These are phyloP conservation scores for Trichomonascaceae sp. DNA, from an alignment of 1,139 yeast species.

Conservation along the genomic window DNA sequence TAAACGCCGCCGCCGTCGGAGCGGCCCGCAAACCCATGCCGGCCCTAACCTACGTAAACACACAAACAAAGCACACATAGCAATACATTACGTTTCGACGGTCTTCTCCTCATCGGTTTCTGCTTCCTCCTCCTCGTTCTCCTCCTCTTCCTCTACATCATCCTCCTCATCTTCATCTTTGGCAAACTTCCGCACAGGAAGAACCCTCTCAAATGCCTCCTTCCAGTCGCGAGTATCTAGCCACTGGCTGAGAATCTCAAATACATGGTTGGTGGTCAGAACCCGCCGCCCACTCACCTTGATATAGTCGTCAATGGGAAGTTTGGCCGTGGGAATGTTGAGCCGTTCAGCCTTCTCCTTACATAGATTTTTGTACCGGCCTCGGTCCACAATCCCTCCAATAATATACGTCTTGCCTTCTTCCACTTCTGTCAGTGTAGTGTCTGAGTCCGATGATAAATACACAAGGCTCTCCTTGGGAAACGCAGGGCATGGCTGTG, in stretches of 20 bases:
- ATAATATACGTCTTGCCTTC: conserved; percentile 66
- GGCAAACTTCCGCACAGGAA: conserved; percentile 64
- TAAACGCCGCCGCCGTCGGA: no score
- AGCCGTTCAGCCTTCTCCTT: conserved; percentile 63
- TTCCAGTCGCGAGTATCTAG: conserved; percentile 74
- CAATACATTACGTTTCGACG: not conserved
- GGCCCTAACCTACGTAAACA: no score
- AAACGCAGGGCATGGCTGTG: no score
- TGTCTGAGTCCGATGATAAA: conserved; percentile 79
- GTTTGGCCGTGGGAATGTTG: conserved; percentile 59
- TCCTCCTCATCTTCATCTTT: conserved; percentile 4
- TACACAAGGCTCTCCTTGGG: conserved; percentile 40
- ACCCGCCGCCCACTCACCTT: conserved; percentile 77
- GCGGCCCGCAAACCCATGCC: no score
- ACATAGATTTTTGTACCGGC: conserved; percentile 76
- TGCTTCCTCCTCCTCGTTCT: conserved; percentile 4
- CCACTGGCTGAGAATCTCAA: conserved; percentile 75
- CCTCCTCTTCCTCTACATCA: conserved; percentile 6
- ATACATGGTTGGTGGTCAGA: conserved; percentile 87
- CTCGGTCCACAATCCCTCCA: conserved; percentile 95
- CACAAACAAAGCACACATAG: no score
- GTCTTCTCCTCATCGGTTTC: conserved; percentile 1
- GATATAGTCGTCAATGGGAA: conserved; percentile 82
- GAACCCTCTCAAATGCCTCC: conserved; percentile 65
- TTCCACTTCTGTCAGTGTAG: conserved; percentile 45